phyloP scores from a whole-genome alignment of 345 rosid species.

The Garcia nutans region DNA sequence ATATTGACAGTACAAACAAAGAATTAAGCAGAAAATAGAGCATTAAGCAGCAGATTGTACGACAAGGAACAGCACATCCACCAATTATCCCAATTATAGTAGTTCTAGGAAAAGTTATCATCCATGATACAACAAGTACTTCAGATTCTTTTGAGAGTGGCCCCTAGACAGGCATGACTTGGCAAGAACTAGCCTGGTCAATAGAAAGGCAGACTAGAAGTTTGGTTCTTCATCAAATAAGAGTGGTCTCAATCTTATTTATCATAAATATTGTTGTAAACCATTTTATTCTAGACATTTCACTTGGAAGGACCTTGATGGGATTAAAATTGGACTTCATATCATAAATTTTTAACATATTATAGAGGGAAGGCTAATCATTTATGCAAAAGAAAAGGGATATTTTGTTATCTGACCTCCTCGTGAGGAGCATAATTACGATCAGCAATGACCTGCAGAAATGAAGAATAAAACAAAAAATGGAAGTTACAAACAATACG shows the following conservation, averaged over 20 bases:
- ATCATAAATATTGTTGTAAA: neutral
- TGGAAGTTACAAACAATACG: neutral
- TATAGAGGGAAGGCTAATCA: neutral
- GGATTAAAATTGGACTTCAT: neutral
- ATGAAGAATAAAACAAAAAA: constrained; percentile 8
- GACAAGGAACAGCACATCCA: neutral
- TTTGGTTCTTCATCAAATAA: neutral
- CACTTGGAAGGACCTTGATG: neutral
- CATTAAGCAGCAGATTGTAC: neutral
- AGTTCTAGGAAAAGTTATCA: neutral
- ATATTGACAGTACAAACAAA: neutral
- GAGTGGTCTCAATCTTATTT: neutral
- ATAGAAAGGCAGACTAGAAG: neutral
- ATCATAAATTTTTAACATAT: neutral
- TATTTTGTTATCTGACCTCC: constrained; percentile 50
- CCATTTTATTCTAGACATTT: neutral
- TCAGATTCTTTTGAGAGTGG: neutral
- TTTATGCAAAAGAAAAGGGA: neutral
- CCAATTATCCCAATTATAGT: neutral
- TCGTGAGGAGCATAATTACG: constrained; percentile 66
- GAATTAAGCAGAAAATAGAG: neutral
- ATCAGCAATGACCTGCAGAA: constrained; percentile 70
- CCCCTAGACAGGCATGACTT: neutral
- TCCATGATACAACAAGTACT: neutral
- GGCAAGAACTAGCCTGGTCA: neutral